Percentiles rank a stretch among this genome's conserved stretches.
Conservation (phyloP, 2,329 filamentous ascomycete genomes). For the Claviceps citrina region DNA sequence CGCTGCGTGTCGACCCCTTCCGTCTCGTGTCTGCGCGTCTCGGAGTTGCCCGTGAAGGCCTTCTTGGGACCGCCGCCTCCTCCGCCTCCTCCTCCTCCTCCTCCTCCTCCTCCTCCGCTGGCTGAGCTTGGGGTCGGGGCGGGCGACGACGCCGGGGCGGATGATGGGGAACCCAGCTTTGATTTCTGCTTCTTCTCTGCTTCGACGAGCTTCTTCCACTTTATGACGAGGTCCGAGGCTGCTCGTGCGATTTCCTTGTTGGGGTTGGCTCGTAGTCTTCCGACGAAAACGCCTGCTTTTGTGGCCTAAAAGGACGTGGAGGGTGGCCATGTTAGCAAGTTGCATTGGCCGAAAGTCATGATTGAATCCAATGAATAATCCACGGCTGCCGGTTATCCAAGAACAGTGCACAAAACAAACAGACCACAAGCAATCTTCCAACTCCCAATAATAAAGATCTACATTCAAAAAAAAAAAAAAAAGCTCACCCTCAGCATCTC, state of each 20-base stretch:
- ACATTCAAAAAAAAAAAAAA: background rate
- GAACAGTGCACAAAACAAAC: no score
- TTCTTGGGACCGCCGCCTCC: constrained; percentile 21
- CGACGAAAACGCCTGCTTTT: constrained; percentile 80
- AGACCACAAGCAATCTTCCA: no score
- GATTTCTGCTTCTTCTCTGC: constrained; percentile 37
- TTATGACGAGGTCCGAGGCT: constrained; percentile 69
- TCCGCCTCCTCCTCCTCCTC: constrained; percentile 6
- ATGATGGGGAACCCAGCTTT: constrained; percentile 26
- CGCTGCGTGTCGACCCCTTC: constrained; percentile 67
- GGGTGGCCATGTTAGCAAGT: background rate
- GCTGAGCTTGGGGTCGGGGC: constrained; percentile 29
- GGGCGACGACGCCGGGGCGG: constrained; percentile 35
- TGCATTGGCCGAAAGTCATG: no score
- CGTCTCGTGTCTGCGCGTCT: constrained; percentile 68
- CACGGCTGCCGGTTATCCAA: no score
- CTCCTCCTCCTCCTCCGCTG: constrained; percentile 13
- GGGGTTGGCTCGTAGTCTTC: constrained; percentile 59
- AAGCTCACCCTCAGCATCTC: constrained; percentile 61
- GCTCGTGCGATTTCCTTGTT: constrained; percentile 68
- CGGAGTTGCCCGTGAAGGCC: constrained; percentile 48
- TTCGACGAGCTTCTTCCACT: constrained; percentile 73
- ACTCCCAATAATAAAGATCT: no score
- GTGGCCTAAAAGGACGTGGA: constrained; percentile 40
- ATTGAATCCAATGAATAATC: no score